Evolutionary conservation across 1,284 basidiomycete species (phyloP), one percentile per base, ranked within the genome.

Genomic region (Agaricales sp.): DNA sequence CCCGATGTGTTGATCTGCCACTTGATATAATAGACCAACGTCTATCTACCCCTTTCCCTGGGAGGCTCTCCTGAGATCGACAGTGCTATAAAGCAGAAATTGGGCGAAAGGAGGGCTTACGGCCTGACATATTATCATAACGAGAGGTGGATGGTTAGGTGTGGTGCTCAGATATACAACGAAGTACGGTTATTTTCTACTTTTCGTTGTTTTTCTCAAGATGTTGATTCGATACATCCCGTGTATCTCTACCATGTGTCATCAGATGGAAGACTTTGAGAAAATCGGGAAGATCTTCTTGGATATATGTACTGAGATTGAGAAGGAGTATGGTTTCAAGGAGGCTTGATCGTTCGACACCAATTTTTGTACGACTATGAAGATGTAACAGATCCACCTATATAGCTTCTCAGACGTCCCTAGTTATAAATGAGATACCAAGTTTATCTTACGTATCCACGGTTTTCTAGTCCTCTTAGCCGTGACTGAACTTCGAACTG

Each of bases 91-190:
- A n/a, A n/a, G n/a, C n/a, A 68, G 50, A 56, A 77, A 43, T 59
- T 79, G 13, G 57, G 59, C 1, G 65, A 70, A 19, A 64, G 68
- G 53, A 75, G 75, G 24, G 65, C 66, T 1, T 75, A 67, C 54
- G 67, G 68, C 2, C 63, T 67, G 0, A 59, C 65, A 39, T 81
- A 66, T 52, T 69, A 67, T 48, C 85, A 89, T 58, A 77, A 77
- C 48, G 75, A 71, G 0, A 70, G 65, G 22, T 87, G 82, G 82
- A 89, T 84, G 82, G 70, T 73, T 2, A 69, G 87, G 37, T 78
- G 77, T 58, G 82, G 81, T 52, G 77, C 72, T 4, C 87, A 90
- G 60, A 74, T 90, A 1, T 91, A 75, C 73, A 81, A 76, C 49
- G 85, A 88, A 66, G 82, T 85, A 53, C 21, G 74, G 67, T 12